Percentiles rank a stretch among this genome's conserved stretches.
Conservation (phyloP, 2,329 filamentous ascomycete species). For the Alternaria gansuensis region DNA sequence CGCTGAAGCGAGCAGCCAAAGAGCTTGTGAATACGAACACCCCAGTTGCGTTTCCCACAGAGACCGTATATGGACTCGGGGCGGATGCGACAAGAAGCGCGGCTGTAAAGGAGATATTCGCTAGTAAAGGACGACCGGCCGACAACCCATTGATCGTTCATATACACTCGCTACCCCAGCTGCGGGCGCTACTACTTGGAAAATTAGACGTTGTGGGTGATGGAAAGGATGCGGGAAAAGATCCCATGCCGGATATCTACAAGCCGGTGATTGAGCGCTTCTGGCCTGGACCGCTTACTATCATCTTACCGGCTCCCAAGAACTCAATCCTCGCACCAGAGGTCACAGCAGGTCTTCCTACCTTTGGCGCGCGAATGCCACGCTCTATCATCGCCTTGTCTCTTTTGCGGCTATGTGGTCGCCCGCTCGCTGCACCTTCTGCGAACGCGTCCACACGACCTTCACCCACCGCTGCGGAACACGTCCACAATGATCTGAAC, state of each 20-base stretch:
- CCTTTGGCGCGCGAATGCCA: conserved; percentile 92
- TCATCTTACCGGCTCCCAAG: conserved; percentile 81
- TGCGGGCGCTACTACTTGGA: conserved; percentile 67
- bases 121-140: conserved; percentile 85
- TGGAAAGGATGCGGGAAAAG: conserved; percentile 25
- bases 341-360: conserved; percentile 84
- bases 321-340: conserved; percentile 80
- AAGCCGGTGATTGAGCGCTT: conserved; percentile 78
- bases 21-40: conserved; percentile 71
- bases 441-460: conserved; percentile 95
- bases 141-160: conserved; percentile 98
- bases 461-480: conserved; percentile 87
- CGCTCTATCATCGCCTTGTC: conserved; percentile 83
- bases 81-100: conserved; percentile 88
- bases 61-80: conserved; percentile 97
- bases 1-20: conserved; percentile 71
- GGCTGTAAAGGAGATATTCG: conserved; percentile 90
- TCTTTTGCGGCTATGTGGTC: conserved; percentile 79
- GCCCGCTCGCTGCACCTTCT: conserved; percentile 87
- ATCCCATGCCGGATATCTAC: conserved; percentile 77
- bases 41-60: conserved; percentile 94
- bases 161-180: conserved; percentile 80
- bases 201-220: conserved; percentile 18
- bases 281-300: conserved; percentile 95
- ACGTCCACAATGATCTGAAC: conserved; percentile 84